A percentile compares a stretch with the other conserved stretches of the same genome.
Evolutionary conservation across 805 yeast genomes (phyloP).

Genomic region (Sugiyamaella qingdaonensis): DNA sequence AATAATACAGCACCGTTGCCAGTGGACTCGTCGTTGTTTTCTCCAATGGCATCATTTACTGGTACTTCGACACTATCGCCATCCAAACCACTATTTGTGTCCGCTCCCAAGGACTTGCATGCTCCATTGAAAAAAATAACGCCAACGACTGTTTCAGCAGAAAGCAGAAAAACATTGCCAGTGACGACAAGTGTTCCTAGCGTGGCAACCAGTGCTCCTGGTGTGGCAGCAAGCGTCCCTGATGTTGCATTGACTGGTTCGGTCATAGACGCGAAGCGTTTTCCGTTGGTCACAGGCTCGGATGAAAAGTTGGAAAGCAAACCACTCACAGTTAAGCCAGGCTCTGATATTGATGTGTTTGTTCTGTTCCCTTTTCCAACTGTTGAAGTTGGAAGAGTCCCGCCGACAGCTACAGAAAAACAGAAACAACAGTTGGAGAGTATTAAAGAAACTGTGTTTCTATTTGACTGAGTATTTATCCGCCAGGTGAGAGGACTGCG

Average conservation of each 20-base stretch:
- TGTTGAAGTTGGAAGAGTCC: not conserved
- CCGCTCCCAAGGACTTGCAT: not conserved
- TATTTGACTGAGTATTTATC: not conserved
- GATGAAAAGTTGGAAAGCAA: no score
- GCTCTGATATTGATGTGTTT: no score
- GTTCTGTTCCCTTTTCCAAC: not conserved
- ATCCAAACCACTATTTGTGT: constrained; percentile 12
- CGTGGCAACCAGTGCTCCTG: not conserved
- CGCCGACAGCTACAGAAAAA: not conserved
- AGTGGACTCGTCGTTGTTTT: constrained; percentile 9
- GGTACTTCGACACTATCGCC: constrained; percentile 9
- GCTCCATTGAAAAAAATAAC: no score
- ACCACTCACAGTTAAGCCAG: no score
- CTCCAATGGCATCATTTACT: constrained; percentile 4
- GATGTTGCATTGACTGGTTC: not conserved
- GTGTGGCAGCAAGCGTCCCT: not conserved
- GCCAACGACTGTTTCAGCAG: no score
- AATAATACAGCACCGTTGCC: not conserved
- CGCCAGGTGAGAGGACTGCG: no score
- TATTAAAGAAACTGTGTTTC: not conserved
- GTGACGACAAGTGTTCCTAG: no score
- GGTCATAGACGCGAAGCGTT: not conserved
- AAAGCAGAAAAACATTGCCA: no score
- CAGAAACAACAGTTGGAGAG: not conserved
- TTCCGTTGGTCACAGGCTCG: no score